These are phyloP conservation scores for Bolboschoenus planiculmis DNA, from an alignment of 176 grass and related monocot species.

Conservation along the genomic window DNA sequence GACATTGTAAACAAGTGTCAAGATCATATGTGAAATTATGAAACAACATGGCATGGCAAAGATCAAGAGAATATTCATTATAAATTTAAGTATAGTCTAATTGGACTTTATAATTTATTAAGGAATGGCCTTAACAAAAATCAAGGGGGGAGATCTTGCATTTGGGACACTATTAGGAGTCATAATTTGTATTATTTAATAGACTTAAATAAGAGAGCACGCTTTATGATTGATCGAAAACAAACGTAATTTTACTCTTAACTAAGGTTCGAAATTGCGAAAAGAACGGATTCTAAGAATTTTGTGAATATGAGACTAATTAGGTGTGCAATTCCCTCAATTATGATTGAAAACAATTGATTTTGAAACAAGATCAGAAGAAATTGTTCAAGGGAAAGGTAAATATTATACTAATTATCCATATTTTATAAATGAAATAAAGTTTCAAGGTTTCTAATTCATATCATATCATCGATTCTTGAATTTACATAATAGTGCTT, in stretches of 20 bases:
- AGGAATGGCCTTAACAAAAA: neutral
- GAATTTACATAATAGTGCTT: no score
- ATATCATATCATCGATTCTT: no score
- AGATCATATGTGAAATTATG: neutral
- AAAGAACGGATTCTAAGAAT: no score
- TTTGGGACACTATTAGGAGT: neutral
- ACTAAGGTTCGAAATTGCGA: neutral
- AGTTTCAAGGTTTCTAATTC: no score
- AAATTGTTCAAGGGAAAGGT: no score
- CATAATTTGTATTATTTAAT: neutral
- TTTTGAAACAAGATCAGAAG: no score
- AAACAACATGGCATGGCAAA: neutral
- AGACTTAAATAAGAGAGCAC: neutral
- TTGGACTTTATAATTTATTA: neutral
- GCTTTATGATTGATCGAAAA: neutral
- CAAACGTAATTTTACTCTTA: neutral
- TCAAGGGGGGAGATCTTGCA: neutral
- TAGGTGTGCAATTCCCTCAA: no score
- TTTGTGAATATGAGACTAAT: no score
- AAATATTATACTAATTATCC: neutral
- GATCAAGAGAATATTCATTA: neutral
- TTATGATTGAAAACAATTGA: no score
- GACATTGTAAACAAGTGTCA: neutral
- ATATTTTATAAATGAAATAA: neutral
- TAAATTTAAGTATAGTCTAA: neutral